Percentiles rank a stretch among this genome's conserved stretches.
These are phyloP conservation scores for Bisporella sp. DNA, from an alignment of 2,329 filamentous ascomycete genomes.

Conservation along the genomic window DNA sequence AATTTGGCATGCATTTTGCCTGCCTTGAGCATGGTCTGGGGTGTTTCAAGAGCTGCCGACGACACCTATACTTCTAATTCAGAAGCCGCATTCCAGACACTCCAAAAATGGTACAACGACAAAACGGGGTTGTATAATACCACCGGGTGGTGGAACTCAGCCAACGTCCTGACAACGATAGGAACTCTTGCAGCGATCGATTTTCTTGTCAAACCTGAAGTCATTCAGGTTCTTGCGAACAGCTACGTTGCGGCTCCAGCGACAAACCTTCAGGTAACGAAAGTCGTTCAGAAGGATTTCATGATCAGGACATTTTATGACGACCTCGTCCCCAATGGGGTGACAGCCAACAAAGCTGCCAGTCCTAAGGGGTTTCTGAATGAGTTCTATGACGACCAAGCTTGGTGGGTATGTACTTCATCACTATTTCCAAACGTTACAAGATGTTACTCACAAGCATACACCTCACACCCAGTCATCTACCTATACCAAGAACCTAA, in stretches of 20 bases:
- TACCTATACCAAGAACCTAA: too few relatives aligned
- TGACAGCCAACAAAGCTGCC: background rate
- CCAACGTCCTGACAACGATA: slow-evolving; percentile 57
- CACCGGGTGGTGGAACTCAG: slow-evolving; percentile 68
- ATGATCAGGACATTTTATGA: slow-evolving; percentile 14
- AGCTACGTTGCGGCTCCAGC: slow-evolving; percentile 29
- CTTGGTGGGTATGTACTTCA: slow-evolving; percentile 54
- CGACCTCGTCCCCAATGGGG: background rate
- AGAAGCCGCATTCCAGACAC: slow-evolving; percentile 30
- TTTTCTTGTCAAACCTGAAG: slow-evolving; percentile 26
- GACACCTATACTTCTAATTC: slow-evolving; percentile 15
- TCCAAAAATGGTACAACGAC: slow-evolving; percentile 57
- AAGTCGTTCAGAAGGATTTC: slow-evolving; percentile 17
- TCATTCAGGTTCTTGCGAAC: slow-evolving; percentile 35
- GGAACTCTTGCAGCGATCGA: slow-evolving; percentile 39
- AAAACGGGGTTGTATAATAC: slow-evolving; percentile 56
- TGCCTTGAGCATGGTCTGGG: too few relatives aligned
- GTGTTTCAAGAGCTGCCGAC: background rate
- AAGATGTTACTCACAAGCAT: too few relatives aligned
- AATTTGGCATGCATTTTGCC: too few relatives aligned
- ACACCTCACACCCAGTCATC: too few relatives aligned
- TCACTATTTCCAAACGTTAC: too few relatives aligned
- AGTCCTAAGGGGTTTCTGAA: slow-evolving; percentile 38
- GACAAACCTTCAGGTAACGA: slow-evolving; percentile 20
- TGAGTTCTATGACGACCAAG: slow-evolving; percentile 52